Conservation (phyloP, 495 filamentous ascomycete species). For the Lasiosphaeris hirsuta region DNA sequence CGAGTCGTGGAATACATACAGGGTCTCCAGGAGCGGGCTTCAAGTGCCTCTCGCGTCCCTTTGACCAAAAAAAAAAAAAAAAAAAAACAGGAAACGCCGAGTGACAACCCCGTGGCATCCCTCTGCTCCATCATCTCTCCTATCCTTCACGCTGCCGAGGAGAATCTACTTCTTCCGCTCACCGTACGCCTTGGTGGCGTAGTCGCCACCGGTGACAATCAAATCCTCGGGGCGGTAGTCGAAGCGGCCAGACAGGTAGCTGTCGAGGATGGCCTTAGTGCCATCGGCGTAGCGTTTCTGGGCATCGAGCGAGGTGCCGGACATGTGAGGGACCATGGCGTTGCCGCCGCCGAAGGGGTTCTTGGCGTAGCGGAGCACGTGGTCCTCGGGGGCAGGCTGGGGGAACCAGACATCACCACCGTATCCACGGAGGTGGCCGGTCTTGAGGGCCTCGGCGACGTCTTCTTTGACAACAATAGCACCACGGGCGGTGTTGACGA, state of each 20-base stretch:
- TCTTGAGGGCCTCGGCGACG: constrained; percentile 88
- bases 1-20: too few relatives aligned
- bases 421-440: constrained; percentile 93
- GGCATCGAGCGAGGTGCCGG: constrained; percentile 92
- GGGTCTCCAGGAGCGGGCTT: too few relatives aligned
- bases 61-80: too few relatives aligned
- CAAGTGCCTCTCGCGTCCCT: too few relatives aligned
- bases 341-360: constrained; percentile 96
- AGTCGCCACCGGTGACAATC: constrained; percentile 89
- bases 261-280: constrained; percentile 83
- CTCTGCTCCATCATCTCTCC: too few relatives aligned
- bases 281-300: constrained; percentile 93
- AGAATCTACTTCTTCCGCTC: constrained; percentile 57
- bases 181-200: constrained; percentile 93
- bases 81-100: too few relatives aligned
- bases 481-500: constrained; percentile 97
- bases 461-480: constrained; percentile 99
- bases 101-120: too few relatives aligned
- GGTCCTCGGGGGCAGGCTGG: constrained; percentile 92
- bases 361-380: constrained; percentile 87
- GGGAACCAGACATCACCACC: constrained; percentile 84
- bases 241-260: constrained; percentile 79
- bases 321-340: constrained; percentile 98
- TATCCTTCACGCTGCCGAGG: too few relatives aligned
- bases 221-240: constrained; percentile 91